Evolutionary conservation across 2,329 filamentous ascomycete species (phyloP), one percentile per base, ranked within the genome.

Genomic region (Tolypocladium cylindrosporum): DNA sequence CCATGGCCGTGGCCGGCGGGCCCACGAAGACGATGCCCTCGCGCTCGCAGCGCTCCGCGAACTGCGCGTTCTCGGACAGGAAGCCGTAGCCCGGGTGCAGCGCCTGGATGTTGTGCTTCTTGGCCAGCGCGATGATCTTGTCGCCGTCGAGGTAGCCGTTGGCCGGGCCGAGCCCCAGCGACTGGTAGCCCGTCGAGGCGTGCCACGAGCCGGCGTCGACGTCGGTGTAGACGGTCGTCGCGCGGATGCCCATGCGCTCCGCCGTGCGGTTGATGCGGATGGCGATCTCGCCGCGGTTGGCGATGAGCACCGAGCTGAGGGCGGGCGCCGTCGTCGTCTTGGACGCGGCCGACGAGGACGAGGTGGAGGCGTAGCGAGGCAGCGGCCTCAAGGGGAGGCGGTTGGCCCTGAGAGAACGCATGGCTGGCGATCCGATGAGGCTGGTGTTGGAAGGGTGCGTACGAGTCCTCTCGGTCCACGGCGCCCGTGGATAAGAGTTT

Each of bases 71-170:
- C 76, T 99, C 94, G 61, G 90, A 95, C 63, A 97, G 76, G 69
- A 96, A 99, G 50, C 94, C 94, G 76, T 99, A 99, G 31, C 94
- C 94, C 0, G 94, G 94, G 72, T 99, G 94, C 64, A 99, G 87
- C 5, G 91, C 93, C 70, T 93, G 85, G 67, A 95, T 97, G 50
- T 89, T 89, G 67, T 93, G 84, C 66, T 88, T 80, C 75, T 92
- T 91, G 16, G 93, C 94, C 59, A 96, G 85, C 36, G 85, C 81
- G 62, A 99, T 93, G 69, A 99, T 97, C 62, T 89, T 86, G 67
- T 96, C 90, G 58, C 92, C 92, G 71, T 99, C 93, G 48, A 99
- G 85, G 71, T 99, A 99, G 56, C 89, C 91, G 54, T 88, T 88
- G 19, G 91, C 85, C 9, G 87, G 84, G 27, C 92, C 92, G 13